Base-by-base conservation (phyloP, 805 yeast genomes). In the Myxozyma neglecta region DNA sequence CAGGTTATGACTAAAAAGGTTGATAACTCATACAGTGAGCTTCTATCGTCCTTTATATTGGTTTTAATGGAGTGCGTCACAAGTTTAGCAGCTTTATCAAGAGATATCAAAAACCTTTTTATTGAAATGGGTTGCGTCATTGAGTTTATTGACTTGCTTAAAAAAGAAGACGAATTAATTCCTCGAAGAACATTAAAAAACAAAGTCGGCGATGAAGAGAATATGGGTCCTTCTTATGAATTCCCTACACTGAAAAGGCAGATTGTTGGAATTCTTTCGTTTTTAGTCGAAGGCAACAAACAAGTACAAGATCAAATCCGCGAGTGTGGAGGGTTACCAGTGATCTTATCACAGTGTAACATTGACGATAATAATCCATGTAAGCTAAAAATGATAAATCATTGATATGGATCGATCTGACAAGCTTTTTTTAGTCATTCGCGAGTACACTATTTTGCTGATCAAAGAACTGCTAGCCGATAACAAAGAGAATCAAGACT, bases 301-400 rank as follows among this genome's bases (percentile, higher is more conserved):
- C 77, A 76, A 5, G 81, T 84, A 5, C 97, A 93, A 71, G 93
- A 92, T 59, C 71, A 75, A 47, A 77, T 89, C 40, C 77, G 97
- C 51, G 81, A 81, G 35, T 67, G 78, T 0, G 89, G 87, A 50
- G 96, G 90, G 0, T 72, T 93, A 13, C 89, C 85, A 56, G 74
- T 89, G 18, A 79, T 92, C 0, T 76, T 93, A 29, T 87, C 92
- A 7, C 87, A 86, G 65, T 92, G 97, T 75, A 83, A 88, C 44
- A 85, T 94, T 55, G 98, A 93, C 72, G 86, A 85, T 49, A 85
- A 89, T 71, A 96, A 94, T 72, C 98, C 97, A 0, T 93, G 81
- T 68, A 46, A 56, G 68, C 56, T n/a, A 10, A 14, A 11, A 6
- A 36, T 11, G 6, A 36, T 35, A 10, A 34, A n/a, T 61, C 46